These are phyloP conservation scores for Triticum dicoccoides DNA, from an alignment of 176 grass and related monocot genomes.

Conservation along the genomic window DNA sequence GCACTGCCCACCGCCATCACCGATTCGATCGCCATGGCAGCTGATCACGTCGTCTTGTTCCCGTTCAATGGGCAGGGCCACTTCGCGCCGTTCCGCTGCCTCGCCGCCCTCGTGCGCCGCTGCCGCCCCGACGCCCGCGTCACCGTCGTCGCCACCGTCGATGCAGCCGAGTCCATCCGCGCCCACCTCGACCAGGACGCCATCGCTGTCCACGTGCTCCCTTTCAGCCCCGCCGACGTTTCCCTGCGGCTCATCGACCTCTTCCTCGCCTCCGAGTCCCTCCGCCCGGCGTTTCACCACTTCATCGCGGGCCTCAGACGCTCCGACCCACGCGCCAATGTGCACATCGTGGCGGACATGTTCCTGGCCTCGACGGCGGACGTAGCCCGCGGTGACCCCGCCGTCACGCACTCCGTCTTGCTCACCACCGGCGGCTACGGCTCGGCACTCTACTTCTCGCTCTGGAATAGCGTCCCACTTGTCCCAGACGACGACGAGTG, in stretches of 20 bases:
- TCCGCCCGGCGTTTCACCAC: slow-evolving; percentile 32
- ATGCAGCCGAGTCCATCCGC: not conserved
- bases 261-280: slow-evolving; percentile 39
- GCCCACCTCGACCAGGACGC: not conserved
- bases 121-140: slow-evolving; percentile 12
- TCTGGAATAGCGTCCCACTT: slow-evolving; percentile 40
- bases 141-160: slow-evolving; percentile 7
- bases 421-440: slow-evolving; percentile 49
- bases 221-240: not conserved
- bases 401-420: slow-evolving; percentile 26
- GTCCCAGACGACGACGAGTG: not conserved
- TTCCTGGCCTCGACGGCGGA: slow-evolving; percentile 39
- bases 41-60: slow-evolving; percentile 31
- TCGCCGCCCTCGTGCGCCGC: slow-evolving; percentile 4
- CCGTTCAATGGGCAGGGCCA: slow-evolving; percentile 46
- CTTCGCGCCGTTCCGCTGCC: slow-evolving; percentile 34
- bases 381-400: slow-evolving; percentile 13
- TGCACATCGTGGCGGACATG: slow-evolving; percentile 35
- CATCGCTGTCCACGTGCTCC: slow-evolving; percentile 26
- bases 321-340: not conserved
- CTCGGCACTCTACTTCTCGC: slow-evolving; percentile 25
- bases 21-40: slow-evolving; percentile 4
- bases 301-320: slow-evolving; percentile 20
- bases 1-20: not conserved
- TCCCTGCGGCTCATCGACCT: slow-evolving; percentile 29